A percentile compares a stretch with the other conserved stretches of the same genome.
These are phyloP conservation scores for Articulospora tetracladia DNA, from an alignment of 495 filamentous ascomycete species.

Conservation along the genomic window DNA sequence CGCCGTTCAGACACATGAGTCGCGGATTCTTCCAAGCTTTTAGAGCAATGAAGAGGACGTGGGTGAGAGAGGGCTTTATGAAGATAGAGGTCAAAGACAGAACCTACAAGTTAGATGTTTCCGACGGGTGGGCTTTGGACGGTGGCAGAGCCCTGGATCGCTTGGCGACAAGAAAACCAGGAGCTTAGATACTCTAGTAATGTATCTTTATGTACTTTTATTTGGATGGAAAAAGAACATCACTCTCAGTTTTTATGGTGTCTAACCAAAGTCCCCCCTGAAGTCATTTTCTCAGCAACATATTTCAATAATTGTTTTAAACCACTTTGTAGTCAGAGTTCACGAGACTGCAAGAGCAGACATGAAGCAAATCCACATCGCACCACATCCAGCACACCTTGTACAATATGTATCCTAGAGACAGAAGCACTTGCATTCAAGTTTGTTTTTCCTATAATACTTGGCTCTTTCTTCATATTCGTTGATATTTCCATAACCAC, in stretches of 20 bases:
- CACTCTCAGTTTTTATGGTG: not conserved
- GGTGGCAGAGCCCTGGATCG: slow-evolving; percentile 47
- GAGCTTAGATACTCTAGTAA: not conserved
- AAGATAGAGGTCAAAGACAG: slow-evolving; percentile 15
- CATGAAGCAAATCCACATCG: too few species aligned
- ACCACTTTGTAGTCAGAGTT: too few species aligned
- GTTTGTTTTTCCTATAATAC: too few species aligned
- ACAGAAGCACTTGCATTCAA: too few species aligned
- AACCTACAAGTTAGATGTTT: slow-evolving; percentile 45
- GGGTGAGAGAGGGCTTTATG: slow-evolving; percentile 44
- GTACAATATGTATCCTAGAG: too few species aligned
- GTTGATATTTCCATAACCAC: too few species aligned
- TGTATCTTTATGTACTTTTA: not conserved
- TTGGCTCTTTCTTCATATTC: too few species aligned
- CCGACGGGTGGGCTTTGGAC: slow-evolving; percentile 45
- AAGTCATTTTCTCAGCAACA: too few species aligned
- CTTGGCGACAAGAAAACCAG: slow-evolving; percentile 29
- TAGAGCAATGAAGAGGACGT: slow-evolving; percentile 31
- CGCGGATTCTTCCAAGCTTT: slow-evolving; percentile 29
- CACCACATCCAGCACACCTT: too few species aligned
- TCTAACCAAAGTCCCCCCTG: not conserved
- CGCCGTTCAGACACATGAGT: slow-evolving; percentile 41
- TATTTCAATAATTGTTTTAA: too few species aligned
- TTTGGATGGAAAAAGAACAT: not conserved
- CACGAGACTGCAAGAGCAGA: too few species aligned